phyloP scores from a whole-genome alignment of 257 asterid genomes.

The Solanum phureja region DNA sequence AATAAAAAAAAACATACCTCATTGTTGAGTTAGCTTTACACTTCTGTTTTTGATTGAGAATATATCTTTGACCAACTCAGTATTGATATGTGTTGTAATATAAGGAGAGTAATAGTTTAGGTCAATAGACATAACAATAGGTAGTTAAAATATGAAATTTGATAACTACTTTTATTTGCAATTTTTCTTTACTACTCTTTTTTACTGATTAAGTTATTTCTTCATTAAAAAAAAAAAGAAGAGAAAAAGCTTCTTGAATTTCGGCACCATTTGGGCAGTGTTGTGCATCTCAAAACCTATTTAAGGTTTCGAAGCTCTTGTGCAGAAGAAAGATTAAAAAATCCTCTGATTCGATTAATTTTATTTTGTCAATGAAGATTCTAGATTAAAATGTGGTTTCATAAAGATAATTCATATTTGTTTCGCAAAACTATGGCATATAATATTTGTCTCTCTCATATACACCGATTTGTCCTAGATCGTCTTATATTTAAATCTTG shows the following conservation, averaged over 20 bases:
- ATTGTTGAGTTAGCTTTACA: not conserved
- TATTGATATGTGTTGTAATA: not conserved
- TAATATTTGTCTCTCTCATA: not conserved
- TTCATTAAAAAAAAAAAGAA: not conserved
- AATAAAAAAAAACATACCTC: no score
- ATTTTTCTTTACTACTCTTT: no score
- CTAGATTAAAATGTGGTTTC: not conserved
- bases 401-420: not conserved
- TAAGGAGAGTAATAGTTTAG: not conserved
- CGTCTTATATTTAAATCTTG: no score
- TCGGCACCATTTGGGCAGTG: not conserved
- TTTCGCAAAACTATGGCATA: not conserved
- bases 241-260: not conserved
- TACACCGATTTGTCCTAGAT: not conserved
- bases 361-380: not conserved
- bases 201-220: not conserved
- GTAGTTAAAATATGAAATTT: not conserved
- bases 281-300: not conserved
- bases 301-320: not conserved
- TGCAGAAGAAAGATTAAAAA: not conserved
- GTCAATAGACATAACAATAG: not conserved
- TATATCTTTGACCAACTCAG: not conserved
- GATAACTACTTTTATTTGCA: no score
- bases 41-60: fast-evolving
- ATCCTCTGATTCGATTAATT: not conserved